Evolutionary conservation across 345 rosid species (phyloP), one percentile per base, ranked within the genome.

Genomic region (Gossypium rotundifolium): DNA sequence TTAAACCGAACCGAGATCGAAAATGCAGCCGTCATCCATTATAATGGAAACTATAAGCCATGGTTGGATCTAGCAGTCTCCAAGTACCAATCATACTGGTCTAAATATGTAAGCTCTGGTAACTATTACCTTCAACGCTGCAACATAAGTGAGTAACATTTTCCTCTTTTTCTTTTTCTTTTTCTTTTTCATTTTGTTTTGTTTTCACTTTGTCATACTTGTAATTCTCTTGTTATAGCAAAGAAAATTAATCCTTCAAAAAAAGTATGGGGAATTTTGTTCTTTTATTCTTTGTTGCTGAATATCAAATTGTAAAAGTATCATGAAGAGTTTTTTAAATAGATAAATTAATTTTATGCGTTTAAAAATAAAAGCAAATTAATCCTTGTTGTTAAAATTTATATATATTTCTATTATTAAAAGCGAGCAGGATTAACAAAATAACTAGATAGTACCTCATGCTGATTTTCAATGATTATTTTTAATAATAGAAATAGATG

Each of bases 1-100:
- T 96, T 95, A 7, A 95, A 95, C 89, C 87, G 85, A 74, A 93
- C 98, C 0, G 93, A 88, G 81, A 90, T 95, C 74, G 91, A 91
- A 75, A 88, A 88, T 62, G 99, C 88, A 59, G 98, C 92, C 3
- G 98, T 93, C 4, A 85, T 95, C 76, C 98, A 95, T 80, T 95
- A 93, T 90, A 93, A 95, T 46, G 98, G 99, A 65, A 95, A 93
- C 85, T 86, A 89, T 88, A 95, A 93, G 88, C 99, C 98, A 23
- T 95, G 98, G 99, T 85, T 95, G 84, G 90, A 91, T 64, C 81
- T 95, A 87, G 98, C 99, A 5, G 75, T 91, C 22, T 72, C 90
- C 79, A 95, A 93, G 86, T 95, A 95, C 89, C 88, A 81, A 80
- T 27, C 88, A 4, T 95, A 89, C 81, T 95, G 99, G 98, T 89